Evolutionary conservation across 768 basidiomycete species (phyloP).

Genomic region (Lactarius trivialis): DNA sequence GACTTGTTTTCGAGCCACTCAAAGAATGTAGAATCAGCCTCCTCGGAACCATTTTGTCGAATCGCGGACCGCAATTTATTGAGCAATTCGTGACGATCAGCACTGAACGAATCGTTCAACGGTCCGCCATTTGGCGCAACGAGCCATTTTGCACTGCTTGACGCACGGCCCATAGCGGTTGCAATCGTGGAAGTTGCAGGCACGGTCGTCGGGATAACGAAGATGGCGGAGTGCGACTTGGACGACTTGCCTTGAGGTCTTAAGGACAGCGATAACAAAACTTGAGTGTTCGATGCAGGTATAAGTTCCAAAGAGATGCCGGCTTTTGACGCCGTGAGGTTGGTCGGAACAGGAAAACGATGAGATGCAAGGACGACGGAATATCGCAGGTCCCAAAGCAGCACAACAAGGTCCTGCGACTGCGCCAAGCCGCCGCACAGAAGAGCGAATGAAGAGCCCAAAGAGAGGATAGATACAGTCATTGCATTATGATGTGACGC

Average conservation of each 20-base stretch:
- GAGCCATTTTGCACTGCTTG: conserved; percentile 43
- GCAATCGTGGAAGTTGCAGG: conserved; percentile 56
- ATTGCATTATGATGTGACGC: neutral
- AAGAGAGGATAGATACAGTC: conserved; percentile 38
- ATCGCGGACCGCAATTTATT: conserved; percentile 37
- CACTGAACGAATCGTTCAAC: conserved; percentile 19
- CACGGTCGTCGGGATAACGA: conserved; percentile 52
- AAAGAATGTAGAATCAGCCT: conserved; percentile 54
- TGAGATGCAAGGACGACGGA: conserved; percentile 55
- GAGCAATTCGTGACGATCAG: conserved; percentile 32
- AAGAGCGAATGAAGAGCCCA: conserved; percentile 53
- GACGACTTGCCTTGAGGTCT: conserved; percentile 15
- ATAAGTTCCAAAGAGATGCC: conserved; percentile 31
- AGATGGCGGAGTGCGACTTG: conserved; percentile 42
- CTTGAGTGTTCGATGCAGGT: conserved; percentile 39
- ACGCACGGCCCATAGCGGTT: conserved; percentile 50
- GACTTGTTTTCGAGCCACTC: conserved; percentile 43
- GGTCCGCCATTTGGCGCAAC: conserved; percentile 11
- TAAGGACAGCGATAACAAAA: conserved; percentile 46
- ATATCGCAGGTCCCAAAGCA: conserved; percentile 66
- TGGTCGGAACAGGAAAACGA: conserved; percentile 43
- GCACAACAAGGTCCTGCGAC: conserved; percentile 42
- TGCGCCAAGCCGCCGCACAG: conserved; percentile 41
- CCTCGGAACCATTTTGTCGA: conserved; percentile 38
- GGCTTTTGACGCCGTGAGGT: conserved; percentile 30